Base-by-base conservation (phyloP, 768 basidiomycete genomes). In the Termitomyces heimii region DNA sequence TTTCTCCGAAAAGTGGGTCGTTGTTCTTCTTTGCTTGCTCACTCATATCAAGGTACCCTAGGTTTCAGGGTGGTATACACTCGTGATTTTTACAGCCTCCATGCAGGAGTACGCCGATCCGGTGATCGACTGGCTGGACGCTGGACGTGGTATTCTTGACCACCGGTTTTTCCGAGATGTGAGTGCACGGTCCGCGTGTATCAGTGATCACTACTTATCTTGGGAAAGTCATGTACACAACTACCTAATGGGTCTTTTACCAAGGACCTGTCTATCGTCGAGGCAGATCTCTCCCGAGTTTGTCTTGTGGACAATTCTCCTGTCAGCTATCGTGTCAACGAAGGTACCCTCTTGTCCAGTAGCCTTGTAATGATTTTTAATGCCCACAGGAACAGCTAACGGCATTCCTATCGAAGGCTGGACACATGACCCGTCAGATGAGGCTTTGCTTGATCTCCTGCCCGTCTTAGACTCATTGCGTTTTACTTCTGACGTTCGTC, bases 91-190 rank as follows among this genome's bases (percentile, higher is more conserved):
- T 73, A 99, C 97, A 32, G 97, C 97, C 7, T 98, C 96, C 9
- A 93, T 99, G 92, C 90, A 94, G 67, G 97, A 99, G 73, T 99
- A 99, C 70, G 97, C 97, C 60, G 97, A 99, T 76, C 97, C 97
- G 0, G 95, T 99, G 29, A 99, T 99, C 63, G 97, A 99, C 73
- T 99, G 97, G 97, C 76, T 99, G 54, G 97, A 99, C 68, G 93
- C 88, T 54, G 93, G 94, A 4, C 83, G 93, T 45, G 95, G 94
- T 18, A 91, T 98, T 57, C 82, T 99, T 35, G 83, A 80, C 2
- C 88, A 90, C 60, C 85, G 94, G 35, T 78, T 97, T 61, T 99
- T 98, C 73, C 85, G 97, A 60, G 94, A 97, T 77, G 91, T 90
- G 54, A 57, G 90, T 81, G 20, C 22, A 34, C n/a, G 18, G n/a